Base-by-base conservation (phyloP, 148 eudicot genomes). In the Polygonum aviculare region DNA sequence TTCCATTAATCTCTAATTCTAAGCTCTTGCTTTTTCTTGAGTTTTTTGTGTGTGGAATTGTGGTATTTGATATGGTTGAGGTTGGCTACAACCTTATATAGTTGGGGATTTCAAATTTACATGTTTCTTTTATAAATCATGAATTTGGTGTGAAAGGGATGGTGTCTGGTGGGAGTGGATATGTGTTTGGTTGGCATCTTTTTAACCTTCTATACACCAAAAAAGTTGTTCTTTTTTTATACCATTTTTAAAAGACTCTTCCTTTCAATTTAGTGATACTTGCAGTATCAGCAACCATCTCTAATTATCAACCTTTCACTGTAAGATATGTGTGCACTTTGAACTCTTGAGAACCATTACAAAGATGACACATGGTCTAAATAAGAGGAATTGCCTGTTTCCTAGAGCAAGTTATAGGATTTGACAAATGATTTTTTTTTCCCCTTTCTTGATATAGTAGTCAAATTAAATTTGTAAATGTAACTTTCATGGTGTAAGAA, bases 181-280 rank as follows among this genome's bases (percentile, higher is more conserved):
- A 35, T 63, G 70, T 63, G 70, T 63, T 63, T 63, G 70, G 70
- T 63, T 63, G 40, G 40, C n/a, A 31, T 63, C 70, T 31, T 63
- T 63, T 63, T 63, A 63, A 63, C 70, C 40, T 63, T 63, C 70
- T 59, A 21, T 59, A 9, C 70, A 63, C 70, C 70, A 33, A 12
- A 63, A 59, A 63, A 63, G 40, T 9, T 9, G n/a, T 4, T 51
- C 36, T 31, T 63, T 63, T 51, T 35, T 5, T 33, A 63, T 51
- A 16, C 4, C 15, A 16, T 51, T 60, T 60, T 60, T 60, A 15
- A 26, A 26, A 2, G 33, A n/a, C 35, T 60, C 67, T 60, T 60
- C 15, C 26, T 60, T 60, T 8, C 31, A 26, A 22, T 60, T 60
- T 60, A 36, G 15, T 63, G 14, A 12, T 63, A 63, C 70, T 63